Conservation (phyloP, 2,329 filamentous ascomycete species). For the Botrytis aclada region DNA sequence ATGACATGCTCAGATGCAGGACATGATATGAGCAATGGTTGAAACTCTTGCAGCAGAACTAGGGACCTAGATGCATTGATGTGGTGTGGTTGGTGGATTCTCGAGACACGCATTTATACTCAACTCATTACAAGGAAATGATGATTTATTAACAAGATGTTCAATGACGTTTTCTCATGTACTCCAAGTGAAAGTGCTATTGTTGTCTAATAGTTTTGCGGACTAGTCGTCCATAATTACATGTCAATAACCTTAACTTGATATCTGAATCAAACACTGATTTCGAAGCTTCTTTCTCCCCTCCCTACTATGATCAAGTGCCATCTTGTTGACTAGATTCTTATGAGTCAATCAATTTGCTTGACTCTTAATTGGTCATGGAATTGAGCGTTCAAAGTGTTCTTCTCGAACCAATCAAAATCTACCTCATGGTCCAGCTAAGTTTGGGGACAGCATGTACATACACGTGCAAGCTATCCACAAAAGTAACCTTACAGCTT, state of each 20-base stretch:
- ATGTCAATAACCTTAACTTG: not conserved
- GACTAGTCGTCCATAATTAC: not conserved
- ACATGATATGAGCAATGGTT: not conserved
- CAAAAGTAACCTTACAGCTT: not conserved
- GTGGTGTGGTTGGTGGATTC: not conserved
- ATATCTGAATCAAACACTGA: not conserved
- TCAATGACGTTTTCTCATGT: not conserved
- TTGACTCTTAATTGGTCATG: not conserved
- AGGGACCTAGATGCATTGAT: slow-evolving; percentile 1
- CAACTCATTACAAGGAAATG: not conserved
- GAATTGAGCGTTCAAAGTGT: not conserved
- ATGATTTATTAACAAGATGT: not conserved
- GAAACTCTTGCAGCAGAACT: not conserved
- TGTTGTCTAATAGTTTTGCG: not conserved
- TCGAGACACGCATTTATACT: not conserved
- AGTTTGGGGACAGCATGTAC: not conserved
- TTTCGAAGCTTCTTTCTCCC: not conserved
- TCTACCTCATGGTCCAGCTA: not conserved
- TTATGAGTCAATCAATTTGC: not conserved
- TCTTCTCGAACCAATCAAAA: not conserved
- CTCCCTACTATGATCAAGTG: not conserved
- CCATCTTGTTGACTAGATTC: not conserved
- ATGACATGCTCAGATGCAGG: not conserved
- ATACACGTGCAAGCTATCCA: not conserved
- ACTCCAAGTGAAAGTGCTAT: not conserved